A percentile compares a stretch with the other conserved stretches of the same genome.
Conservation (phyloP, 106 monocot genomes). For the Dioscorea zingiberensis region DNA sequence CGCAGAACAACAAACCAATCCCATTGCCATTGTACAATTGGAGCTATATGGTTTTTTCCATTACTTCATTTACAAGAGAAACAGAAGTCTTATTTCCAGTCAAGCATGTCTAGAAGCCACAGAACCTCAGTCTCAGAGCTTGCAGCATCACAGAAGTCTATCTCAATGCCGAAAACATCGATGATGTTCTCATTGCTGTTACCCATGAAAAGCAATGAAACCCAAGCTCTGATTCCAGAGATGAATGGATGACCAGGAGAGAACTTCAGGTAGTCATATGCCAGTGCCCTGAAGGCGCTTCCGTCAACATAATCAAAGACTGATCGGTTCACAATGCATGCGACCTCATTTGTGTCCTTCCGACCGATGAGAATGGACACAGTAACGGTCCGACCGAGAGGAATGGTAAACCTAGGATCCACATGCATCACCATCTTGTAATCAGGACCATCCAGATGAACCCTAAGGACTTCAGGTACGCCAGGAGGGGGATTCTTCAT, state of each 20-base stretch:
- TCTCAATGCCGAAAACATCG: slow-evolving; percentile 82
- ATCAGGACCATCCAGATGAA: slow-evolving; percentile 27
- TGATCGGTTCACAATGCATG: slow-evolving; percentile 44
- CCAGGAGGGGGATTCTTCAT: slow-evolving; percentile 38
- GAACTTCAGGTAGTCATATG: slow-evolving; percentile 58
- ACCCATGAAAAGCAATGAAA: slow-evolving; percentile 52
- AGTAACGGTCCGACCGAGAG: slow-evolving; percentile 13
- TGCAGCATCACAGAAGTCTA: slow-evolving; percentile 78
- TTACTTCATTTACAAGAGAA: too few relatives aligned
- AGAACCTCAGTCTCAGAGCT: slow-evolving; percentile 51
- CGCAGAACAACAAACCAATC: too few relatives aligned
- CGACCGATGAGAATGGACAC: slow-evolving; percentile 61
- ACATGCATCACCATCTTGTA: slow-evolving; percentile 69
- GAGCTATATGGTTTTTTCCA: too few relatives aligned
- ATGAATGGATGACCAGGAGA: slow-evolving; percentile 65
- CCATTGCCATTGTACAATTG: too few relatives aligned
- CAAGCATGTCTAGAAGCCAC: slow-evolving; percentile 82
- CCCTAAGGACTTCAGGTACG: slow-evolving; percentile 27
- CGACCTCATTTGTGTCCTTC: slow-evolving; percentile 59
- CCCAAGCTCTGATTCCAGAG: slow-evolving; percentile 72
- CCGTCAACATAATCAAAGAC: slow-evolving; percentile 61
- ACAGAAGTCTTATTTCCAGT: slow-evolving; percentile 45
- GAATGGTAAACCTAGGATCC: slow-evolving; percentile 44
- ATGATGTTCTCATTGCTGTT: slow-evolving; percentile 14
- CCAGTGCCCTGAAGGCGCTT: slow-evolving; percentile 46